Evolutionary conservation across 2,329 filamentous ascomycete genomes (phyloP), one percentile per base, ranked within the genome.

Genomic region (Elsinoe necatrix): DNA sequence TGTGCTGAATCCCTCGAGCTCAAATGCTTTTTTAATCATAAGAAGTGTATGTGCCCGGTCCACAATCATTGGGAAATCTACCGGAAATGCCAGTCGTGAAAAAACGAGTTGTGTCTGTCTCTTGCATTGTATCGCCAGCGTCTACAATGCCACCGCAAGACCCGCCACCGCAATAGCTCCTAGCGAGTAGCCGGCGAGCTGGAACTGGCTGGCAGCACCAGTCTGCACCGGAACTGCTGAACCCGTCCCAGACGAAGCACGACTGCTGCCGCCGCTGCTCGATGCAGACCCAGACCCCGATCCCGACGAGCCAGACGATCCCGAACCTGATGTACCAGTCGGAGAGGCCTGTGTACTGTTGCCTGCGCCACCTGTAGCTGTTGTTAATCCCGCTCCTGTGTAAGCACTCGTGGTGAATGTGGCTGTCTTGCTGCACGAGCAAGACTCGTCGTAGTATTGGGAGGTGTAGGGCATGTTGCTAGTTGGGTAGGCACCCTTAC

Each of bases 401-500:
- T 54, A 54, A 56, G 31, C 47, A 23, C 27, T 57, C 3, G 37
- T 48, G 18, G 58, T 61, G 16, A 58, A 31, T 35, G 58, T 47
- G n/a, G 56, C 54, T 18, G 62, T 62, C 57, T 63, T 64, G 20
- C 62, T 62, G 62, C 63, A 64, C 4, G 62, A 61, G 51, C 63
- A 64, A 14, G 48, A 60, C 25, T 56, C 43, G 37, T 64, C 63
- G 37, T 58, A 64, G 58, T 60, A 63, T 39, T 60, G 63, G 18
- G 61, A 60, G 16, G 62, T 63, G 56, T 62, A 61, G 20, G 60
- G 55, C 12, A 65, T 54, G 4, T 61, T 62, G 56, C 57, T 60
- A 16, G 54, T 55, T 9, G 58, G 57, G 25, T 29, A 29, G 34
- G 39, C 25, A 25, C 35, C 35, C 27, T 37, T 54, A 39, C 54